These are phyloP conservation scores for Xylariales sp. DNA, from an alignment of 2,329 filamentous ascomycete genomes.

Conservation along the genomic window DNA sequence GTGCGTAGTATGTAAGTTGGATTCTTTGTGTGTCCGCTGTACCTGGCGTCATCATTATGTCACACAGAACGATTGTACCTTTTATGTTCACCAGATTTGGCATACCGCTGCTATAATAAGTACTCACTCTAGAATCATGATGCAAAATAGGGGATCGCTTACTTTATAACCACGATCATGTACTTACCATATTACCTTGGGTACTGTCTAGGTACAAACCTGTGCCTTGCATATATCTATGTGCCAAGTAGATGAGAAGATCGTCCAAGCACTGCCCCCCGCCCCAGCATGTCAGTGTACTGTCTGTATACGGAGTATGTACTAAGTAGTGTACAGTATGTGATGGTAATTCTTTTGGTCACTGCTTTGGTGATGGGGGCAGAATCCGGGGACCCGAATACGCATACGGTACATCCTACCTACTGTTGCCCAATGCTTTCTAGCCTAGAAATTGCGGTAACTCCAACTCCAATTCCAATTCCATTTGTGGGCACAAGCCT, in stretches of 20 bases:
- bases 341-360: background rate
- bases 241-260: background rate
- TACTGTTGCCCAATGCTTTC: no score
- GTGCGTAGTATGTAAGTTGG: no score
- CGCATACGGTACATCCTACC: no score
- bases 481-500: background rate
- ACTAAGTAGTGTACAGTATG: background rate
- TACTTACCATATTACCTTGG: background rate
- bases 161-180: background rate
- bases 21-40: no score
- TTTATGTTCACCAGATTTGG: background rate
- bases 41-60: constrained; percentile 11
- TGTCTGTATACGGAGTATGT: no score
- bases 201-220: background rate
- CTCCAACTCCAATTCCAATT: constrained; percentile 6
- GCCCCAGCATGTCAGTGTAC: background rate
- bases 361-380: background rate
- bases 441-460: no score
- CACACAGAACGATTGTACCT: background rate
- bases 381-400: no score
- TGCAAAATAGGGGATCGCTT: background rate
- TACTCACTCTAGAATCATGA: background rate
- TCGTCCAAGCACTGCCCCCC: background rate
- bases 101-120: background rate
- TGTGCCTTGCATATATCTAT: constrained; percentile 13